Percentiles rank a stretch among this genome's conserved stretches.
Evolutionary conservation across 805 yeast genomes (phyloP).

Genomic region (Jamesozyma piceae): DNA sequence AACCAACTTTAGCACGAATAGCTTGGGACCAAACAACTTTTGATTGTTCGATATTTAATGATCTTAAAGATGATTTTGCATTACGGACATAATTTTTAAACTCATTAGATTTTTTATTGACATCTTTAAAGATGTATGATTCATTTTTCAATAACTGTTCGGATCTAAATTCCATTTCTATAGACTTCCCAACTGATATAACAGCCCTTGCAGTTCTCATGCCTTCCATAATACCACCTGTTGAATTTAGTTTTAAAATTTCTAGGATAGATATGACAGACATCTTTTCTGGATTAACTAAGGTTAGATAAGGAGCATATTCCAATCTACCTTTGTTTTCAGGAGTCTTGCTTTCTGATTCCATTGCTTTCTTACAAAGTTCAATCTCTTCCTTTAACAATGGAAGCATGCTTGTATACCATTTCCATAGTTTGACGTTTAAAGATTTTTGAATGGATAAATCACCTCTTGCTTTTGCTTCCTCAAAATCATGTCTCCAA

Average conservation of each 20-base stretch:
- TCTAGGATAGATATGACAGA: conserved; percentile 81
- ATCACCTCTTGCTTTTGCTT: conserved; percentile 49
- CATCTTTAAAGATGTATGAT: conserved; percentile 44
- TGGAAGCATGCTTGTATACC: conserved; percentile 73
- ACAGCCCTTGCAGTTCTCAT: conserved; percentile 79
- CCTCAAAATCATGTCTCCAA: conserved; percentile 80
- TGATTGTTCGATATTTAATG: conserved; percentile 30
- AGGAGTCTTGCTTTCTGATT: conserved; percentile 4
- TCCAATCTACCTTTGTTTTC: conserved; percentile 30
- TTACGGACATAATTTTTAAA: conserved; percentile 35
- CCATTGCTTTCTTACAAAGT: conserved; percentile 39
- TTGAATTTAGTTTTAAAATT: conserved; percentile 59
- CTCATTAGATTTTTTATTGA: conserved; percentile 39
- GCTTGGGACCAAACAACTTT: conserved; percentile 46
- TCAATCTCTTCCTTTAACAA: conserved; percentile 56
- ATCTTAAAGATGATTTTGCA: conserved; percentile 32
- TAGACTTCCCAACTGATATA: conserved; percentile 68
- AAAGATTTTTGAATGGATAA: conserved; percentile 47
- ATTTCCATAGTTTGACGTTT: conserved; percentile 69
- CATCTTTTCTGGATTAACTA: conserved; percentile 72
- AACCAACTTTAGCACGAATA: conserved; percentile 66
- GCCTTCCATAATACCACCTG: conserved; percentile 71
- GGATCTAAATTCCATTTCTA: conserved; percentile 75
- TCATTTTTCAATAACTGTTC: conserved; percentile 54
- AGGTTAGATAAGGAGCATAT: conserved; percentile 68